Evolutionary conservation across 352 stramenopile species (phyloP).

Genomic region (Phytophthora hybrid): DNA sequence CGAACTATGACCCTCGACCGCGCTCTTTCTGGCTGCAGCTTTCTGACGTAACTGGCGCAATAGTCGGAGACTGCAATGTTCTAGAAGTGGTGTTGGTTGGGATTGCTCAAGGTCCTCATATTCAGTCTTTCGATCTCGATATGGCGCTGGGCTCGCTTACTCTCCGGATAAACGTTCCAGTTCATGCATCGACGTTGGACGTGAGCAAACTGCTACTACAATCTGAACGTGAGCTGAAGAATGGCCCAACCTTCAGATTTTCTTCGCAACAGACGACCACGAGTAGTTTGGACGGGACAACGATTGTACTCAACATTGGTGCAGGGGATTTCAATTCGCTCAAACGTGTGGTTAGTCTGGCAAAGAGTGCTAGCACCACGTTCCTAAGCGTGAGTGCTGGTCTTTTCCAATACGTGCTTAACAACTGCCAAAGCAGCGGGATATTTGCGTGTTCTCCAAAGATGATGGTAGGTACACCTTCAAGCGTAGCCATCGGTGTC

Average conservation of each 20-base stretch:
- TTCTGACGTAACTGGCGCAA: conserved; percentile 45
- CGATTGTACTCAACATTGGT: conserved; percentile 54
- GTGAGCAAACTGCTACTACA: conserved; percentile 59
- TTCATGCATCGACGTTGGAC: conserved; percentile 54
- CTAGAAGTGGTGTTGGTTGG: conserved; percentile 49
- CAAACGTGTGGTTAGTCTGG: conserved; percentile 45
- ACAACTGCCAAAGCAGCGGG: conserved; percentile 50
- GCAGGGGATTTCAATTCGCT: conserved; percentile 56
- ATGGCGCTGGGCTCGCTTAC: conserved; percentile 52
- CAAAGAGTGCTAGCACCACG: conserved; percentile 33
- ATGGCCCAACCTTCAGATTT: conserved; percentile 33
- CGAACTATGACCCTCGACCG: conserved; percentile 43
- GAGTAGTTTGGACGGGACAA: conserved; percentile 47
- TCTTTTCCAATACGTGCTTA: conserved; percentile 59
- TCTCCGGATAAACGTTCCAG: conserved; percentile 44
- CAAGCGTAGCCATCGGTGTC: conserved; percentile 37
- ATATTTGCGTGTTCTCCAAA: conserved; percentile 42
- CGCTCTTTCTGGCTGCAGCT: conserved; percentile 67
- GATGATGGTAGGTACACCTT: conserved; percentile 25
- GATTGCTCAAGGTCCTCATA: conserved; percentile 46
- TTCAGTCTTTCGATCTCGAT: conserved; percentile 60
- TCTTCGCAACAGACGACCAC: conserved; percentile 47
- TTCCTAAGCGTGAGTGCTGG: conserved; percentile 45
- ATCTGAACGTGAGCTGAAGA: conserved; percentile 27
- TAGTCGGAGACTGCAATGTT: conserved; percentile 59